A percentile compares a stretch with the other conserved stretches of the same genome.
Conservation (phyloP, 208 protist genomes). For the Wallacemonas collosoma region DNA sequence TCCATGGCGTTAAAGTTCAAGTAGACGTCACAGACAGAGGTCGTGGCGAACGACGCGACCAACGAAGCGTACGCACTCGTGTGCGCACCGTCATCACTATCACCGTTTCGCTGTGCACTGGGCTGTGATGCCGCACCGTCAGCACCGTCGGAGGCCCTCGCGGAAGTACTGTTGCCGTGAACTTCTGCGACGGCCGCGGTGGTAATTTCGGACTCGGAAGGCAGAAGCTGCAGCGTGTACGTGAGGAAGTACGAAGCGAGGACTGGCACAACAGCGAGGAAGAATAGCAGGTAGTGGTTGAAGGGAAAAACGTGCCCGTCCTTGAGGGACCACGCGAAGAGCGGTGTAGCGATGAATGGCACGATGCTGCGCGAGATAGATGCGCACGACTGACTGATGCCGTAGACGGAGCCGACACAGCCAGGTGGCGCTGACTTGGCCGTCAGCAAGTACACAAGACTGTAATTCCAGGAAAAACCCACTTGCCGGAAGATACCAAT, state of each 20-base stretch:
- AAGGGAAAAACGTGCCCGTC: constrained; percentile 44
- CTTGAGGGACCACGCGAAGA: constrained; percentile 63
- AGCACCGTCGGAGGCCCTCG: not conserved
- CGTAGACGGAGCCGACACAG: constrained; percentile 50
- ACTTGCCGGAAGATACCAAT: constrained; percentile 40
- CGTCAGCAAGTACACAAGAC: constrained; percentile 46
- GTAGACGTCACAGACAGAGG: constrained; percentile 27
- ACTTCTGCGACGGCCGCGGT: not conserved
- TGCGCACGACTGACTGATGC: constrained; percentile 51
- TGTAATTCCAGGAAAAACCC: constrained; percentile 43
- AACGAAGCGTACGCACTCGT: constrained; percentile 28
- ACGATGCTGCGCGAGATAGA: constrained; percentile 53
- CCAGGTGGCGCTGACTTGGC: constrained; percentile 44
- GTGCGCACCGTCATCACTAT: constrained; percentile 3
- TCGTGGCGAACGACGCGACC: constrained; percentile 33
- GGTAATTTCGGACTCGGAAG: constrained; percentile 13
- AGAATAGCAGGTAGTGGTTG: constrained; percentile 62
- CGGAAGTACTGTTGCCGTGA: not conserved
- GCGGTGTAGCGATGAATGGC: constrained; percentile 38
- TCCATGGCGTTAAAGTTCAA: constrained; percentile 26
- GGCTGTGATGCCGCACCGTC: not conserved
- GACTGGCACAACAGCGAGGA: constrained; percentile 32
- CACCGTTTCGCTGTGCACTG: not conserved
- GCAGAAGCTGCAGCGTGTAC: constrained; percentile 16
- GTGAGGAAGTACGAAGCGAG: constrained; percentile 18